A percentile compares a stretch with the other conserved stretches of the same genome.
phyloP scores from a whole-genome alignment of 1,284 basidiomycete species.

The Microbotryomycetes sp. region DNA sequence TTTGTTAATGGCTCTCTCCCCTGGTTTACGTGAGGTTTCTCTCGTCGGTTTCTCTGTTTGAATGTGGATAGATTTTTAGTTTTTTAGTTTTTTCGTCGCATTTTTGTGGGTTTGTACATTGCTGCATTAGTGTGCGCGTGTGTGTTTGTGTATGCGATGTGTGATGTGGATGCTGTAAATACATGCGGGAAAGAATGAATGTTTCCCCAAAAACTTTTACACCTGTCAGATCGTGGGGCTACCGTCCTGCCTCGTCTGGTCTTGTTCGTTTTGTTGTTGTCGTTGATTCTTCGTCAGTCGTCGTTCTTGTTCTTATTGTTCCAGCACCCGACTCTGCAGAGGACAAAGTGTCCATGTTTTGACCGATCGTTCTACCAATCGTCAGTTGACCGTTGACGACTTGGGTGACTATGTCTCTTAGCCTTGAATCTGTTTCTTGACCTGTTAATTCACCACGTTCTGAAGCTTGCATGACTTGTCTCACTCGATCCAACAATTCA shows the following conservation, averaged over 20 bases:
- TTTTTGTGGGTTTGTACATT: too few species aligned
- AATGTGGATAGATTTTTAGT: too few species aligned
- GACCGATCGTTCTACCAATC: slow-evolving; percentile 21
- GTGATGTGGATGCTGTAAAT: too few species aligned
- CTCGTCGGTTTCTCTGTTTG: background rate
- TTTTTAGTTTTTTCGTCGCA: too few species aligned
- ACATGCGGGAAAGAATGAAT: background rate
- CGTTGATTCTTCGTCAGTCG: background rate
- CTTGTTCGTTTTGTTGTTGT: background rate
- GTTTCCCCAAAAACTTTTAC: background rate
- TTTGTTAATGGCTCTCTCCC: too few species aligned
- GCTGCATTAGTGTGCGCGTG: too few species aligned
- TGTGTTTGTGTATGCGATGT: too few species aligned
- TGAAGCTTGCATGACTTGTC: slow-evolving; percentile 59
- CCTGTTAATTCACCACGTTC: slow-evolving; percentile 52
- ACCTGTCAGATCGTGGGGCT: background rate
- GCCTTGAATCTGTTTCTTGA: slow-evolving; percentile 55
- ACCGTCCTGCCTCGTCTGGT: background rate
- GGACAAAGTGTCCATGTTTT: slow-evolving; percentile 1
- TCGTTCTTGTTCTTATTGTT: background rate
- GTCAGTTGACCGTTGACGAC: slow-evolving; percentile 22
- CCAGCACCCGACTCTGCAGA: background rate
- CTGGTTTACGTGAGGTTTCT: too few species aligned
- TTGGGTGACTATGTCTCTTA: slow-evolving; percentile 51
- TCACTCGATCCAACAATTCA: slow-evolving; percentile 58